A percentile compares a stretch with the other conserved stretches of the same genome.
These are phyloP conservation scores for Dipteronia sinensis DNA, from an alignment of 345 rosid genomes.

Conservation along the genomic window DNA sequence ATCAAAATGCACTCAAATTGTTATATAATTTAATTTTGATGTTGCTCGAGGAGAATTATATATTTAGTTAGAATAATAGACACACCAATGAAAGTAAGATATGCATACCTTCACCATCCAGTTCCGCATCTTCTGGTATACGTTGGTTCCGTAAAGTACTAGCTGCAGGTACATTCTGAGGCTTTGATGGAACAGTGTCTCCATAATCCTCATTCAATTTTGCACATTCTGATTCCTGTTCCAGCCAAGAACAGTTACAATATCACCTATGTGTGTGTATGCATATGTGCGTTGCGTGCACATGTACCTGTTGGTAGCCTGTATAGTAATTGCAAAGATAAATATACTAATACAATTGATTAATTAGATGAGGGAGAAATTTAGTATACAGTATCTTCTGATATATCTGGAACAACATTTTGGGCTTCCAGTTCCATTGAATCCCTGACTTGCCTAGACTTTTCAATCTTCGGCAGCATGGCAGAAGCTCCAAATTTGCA, in stretches of 20 bases:
- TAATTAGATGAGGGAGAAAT: constrained; percentile 19
- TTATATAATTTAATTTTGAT: not conserved
- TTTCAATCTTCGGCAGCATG: constrained; percentile 91
- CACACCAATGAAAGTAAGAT: constrained; percentile 19
- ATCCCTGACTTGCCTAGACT: constrained; percentile 76
- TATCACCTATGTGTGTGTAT: not conserved
- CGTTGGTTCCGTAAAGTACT: constrained; percentile 42
- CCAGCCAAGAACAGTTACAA: constrained; percentile 24
- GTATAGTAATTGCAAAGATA: not conserved
- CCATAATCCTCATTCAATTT: constrained; percentile 65
- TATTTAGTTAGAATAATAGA: not conserved
- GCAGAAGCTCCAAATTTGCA: constrained; percentile 89
- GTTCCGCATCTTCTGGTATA: constrained; percentile 40
- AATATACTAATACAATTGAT: not conserved
- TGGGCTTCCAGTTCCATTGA: constrained; percentile 67
- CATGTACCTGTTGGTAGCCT: not conserved
- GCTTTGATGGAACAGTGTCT: constrained; percentile 76
- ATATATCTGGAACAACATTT: constrained; percentile 41
- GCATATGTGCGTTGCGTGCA: not conserved
- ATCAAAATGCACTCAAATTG: not conserved
- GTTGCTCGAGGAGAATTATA: not conserved
- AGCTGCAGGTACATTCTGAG: constrained; percentile 42
- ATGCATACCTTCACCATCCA: constrained; percentile 60
- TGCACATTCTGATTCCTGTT: constrained; percentile 57
- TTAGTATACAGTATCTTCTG: constrained; percentile 46